phyloP scores from a whole-genome alignment of 2,329 filamentous ascomycete genomes.

The Apiospora arundinis region DNA sequence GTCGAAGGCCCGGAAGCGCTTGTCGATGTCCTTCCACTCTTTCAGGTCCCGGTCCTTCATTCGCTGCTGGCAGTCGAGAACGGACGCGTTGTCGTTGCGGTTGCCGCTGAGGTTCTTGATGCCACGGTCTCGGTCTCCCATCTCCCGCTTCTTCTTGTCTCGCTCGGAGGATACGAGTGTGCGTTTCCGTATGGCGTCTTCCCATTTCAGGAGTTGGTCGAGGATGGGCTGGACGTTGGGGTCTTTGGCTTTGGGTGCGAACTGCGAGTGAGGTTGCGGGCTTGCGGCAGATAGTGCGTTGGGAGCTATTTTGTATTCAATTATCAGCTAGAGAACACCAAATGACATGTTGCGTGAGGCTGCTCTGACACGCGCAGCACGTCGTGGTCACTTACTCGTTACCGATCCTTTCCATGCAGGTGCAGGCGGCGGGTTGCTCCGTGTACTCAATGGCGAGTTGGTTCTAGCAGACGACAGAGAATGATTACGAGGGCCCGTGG shows the following conservation, averaged over 20 bases:
- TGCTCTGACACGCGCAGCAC: neutral
- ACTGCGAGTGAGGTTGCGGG: neutral
- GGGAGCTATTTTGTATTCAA: neutral
- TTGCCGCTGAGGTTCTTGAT: neutral
- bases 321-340: neutral
- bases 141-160: slow-evolving; percentile 23
- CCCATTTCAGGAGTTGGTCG: slow-evolving; percentile 27
- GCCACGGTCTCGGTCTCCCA: neutral
- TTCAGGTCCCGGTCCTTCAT: slow-evolving; percentile 5
- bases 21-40: neutral
- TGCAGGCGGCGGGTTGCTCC: neutral
- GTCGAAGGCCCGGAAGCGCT: neutral
- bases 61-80: neutral
- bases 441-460: neutral
- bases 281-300: neutral
- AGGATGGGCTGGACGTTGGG: slow-evolving; percentile 34
- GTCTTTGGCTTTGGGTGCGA: slow-evolving; percentile 28
- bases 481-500: neutral
- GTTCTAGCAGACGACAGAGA: neutral
- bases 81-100: neutral
- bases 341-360: neutral
- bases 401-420: neutral
- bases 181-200: slow-evolving; percentile 26
- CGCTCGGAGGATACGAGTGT: slow-evolving; percentile 24
- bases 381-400: neutral